Evolutionary conservation across 139 green algal species (phyloP), one percentile per base, ranked within the genome.

Genomic region (Chlamydomonas urium): DNA sequence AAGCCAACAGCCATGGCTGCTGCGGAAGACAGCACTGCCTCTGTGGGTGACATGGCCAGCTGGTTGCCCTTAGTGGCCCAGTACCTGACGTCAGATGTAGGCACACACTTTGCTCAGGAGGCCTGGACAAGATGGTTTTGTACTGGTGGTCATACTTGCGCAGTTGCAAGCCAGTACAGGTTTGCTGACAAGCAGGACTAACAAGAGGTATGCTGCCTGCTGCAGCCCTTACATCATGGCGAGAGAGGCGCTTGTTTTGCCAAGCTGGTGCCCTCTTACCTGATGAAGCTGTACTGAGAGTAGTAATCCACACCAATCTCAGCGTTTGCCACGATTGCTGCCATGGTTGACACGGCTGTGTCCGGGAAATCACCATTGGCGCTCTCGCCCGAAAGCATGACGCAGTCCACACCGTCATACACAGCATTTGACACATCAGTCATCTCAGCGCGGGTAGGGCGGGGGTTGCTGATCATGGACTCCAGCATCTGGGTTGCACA

Each of bases 371-470:
- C 45, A 4, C 90, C 90, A n/a, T 88, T 90, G 3, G 91, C 91
- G 8, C 85, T 93, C 82, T 96, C 91, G 1, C 86, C 84, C 78
- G 69, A 78, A 35, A 83, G 69, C 72, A 88, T 83, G 63, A 83
- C 78, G 2, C 59, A 76, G 66, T 94, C 89, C 2, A 84, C 90
- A 62, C 88, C 88, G 57, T 95, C 89, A 48, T 93, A 83, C 36
- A 93, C 87, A 21, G 89, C 89, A 63, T 94, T 94, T 47, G 89
- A 88, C 2, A 94, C 89, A 71, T 94, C 89, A 0, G 89, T 94
- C 57, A 92, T 92, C 81, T 96, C 91, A 0, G 91, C 91, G 24
- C 91, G 85, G 10, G 87, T 92, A 29, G 84, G 84, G 8, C 83
- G 67, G n/a, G 84, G 86, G 79, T 73, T 88, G 68, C 29, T 71